phyloP scores from a whole-genome alignment of 2,329 filamentous ascomycete species.

The Colletotrichum euphorbiae region DNA sequence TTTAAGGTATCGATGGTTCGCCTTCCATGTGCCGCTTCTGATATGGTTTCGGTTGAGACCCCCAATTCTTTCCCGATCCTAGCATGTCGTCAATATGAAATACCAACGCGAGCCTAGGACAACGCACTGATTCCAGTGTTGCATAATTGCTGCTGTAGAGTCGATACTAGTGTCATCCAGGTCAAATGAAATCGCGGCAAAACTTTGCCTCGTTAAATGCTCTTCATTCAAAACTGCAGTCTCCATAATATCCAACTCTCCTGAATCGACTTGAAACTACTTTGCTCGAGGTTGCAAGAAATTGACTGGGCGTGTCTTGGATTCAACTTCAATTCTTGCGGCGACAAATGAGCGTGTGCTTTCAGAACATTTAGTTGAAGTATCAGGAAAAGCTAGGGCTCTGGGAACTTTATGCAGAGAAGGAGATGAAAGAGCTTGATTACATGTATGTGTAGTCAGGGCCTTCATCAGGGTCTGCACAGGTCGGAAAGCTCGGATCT shows the following conservation, averaged over 20 bases:
- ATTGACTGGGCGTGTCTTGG: too few relatives aligned
- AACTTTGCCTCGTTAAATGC: not conserved
- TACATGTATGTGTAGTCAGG: too few relatives aligned
- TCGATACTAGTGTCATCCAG: not conserved
- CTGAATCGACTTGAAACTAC: too few relatives aligned
- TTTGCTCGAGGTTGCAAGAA: too few relatives aligned
- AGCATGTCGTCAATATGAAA: not conserved
- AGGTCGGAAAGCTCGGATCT: not conserved
- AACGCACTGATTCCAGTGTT: not conserved
- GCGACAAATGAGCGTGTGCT: too few relatives aligned
- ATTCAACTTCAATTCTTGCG: too few relatives aligned
- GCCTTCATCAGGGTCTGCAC: not conserved
- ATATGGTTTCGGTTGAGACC: not conserved
- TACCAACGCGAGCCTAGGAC: not conserved
- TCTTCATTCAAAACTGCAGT: not conserved
- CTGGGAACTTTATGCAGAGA: too few relatives aligned
- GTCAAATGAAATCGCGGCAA: not conserved
- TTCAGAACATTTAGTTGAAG: too few relatives aligned
- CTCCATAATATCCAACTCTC: not conserved
- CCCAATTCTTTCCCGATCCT: not conserved
- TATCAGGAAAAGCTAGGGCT: too few relatives aligned
- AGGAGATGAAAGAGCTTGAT: too few relatives aligned
- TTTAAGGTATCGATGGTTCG: slow-evolving; percentile 2
- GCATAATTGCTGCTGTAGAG: not conserved
- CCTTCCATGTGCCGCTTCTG: not conserved